These are phyloP conservation scores for Clavispora carvajalis DNA, from an alignment of 805 yeast species.

Conservation along the genomic window DNA sequence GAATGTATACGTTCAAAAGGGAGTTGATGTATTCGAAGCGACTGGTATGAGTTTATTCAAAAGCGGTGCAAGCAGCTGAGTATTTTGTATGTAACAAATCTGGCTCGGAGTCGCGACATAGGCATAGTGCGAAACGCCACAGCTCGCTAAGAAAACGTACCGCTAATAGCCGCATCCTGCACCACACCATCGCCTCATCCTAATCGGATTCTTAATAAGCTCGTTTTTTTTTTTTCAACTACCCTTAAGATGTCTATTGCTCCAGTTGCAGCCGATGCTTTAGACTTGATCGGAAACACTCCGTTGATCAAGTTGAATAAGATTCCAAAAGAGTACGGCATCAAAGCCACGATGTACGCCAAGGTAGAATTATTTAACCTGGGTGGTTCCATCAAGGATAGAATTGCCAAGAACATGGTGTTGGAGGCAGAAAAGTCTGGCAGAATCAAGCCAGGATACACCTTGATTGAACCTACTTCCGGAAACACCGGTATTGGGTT, in stretches of 20 bases:
- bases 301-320: conserved; percentile 72
- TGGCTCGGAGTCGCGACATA: too few relatives aligned
- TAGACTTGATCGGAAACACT: conserved; percentile 81
- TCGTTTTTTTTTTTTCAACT: neutral
- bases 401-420: conserved; percentile 83
- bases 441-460: conserved; percentile 75
- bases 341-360: conserved; percentile 66
- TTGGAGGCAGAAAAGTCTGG: conserved; percentile 79
- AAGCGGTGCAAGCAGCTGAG: too few relatives aligned
- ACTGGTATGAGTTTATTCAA: too few relatives aligned
- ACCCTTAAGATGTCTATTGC: conserved; percentile 21
- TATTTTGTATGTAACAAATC: too few relatives aligned
- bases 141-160: neutral
- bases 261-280: conserved; percentile 45
- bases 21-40: too few relatives aligned
- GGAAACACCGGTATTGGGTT: conserved; percentile 92
- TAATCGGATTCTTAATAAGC: neutral
- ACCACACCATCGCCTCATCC: neutral
- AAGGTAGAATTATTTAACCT: conserved; percentile 81
- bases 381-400: conserved; percentile 86
- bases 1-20: too few relatives aligned
- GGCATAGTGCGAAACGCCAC: too few relatives aligned
- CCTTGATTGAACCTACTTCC: conserved; percentile 83
- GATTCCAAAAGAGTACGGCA: conserved; percentile 70
- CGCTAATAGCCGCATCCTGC: neutral